Evolutionary conservation across 805 yeast species (phyloP), one percentile per base, ranked within the genome.

Genomic region (Saturnispora sekii): DNA sequence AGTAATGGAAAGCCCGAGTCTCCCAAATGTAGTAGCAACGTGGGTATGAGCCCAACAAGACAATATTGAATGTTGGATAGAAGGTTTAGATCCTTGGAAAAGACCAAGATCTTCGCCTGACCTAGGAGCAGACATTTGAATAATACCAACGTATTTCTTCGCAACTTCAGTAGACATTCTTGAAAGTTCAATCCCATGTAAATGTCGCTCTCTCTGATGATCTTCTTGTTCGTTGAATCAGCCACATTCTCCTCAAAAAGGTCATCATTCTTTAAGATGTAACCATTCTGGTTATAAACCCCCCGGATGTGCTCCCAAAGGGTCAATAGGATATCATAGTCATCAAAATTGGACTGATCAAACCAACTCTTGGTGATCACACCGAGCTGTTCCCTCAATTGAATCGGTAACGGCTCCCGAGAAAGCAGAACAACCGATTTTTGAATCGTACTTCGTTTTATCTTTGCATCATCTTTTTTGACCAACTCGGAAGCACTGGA

Each of bases 321-420:
- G 15, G 81, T 74, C 41, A 77, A 78, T 32, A 90, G 72, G 21
- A 90, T 72, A 4, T 72, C 68, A 48, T 73, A 73, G 61, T 93
- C 94, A 28, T 70, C 69, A 53, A 93, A 85, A 58, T 84, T 78
- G 39, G 73, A 76, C 58, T 93, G 98, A 41, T 77, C 70, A 58
- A 93, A 93, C 62, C 80, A 90, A 1, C 88, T 83, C 48, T 81
- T 77, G 0, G 97, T 89, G 29, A 90, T 85, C 21, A 93, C 86
- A 39, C 95, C 82, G 50, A 93, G 65, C 61, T 93, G 93, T 54
- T 93, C 97, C 56, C 82, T 84, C 46, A 93, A 77, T 49, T 88
- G 95, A 11, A 84, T 82, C 57, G 86, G 87, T 2, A 93, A 77
- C 1, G 98, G 97, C 59, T 83, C 82, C 47, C 85, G 73, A 0